A percentile compares a stretch with the other conserved stretches of the same genome.
These are phyloP conservation scores for Penicillium expansum DNA, from an alignment of 2,329 filamentous ascomycete genomes.

Conservation along the genomic window DNA sequence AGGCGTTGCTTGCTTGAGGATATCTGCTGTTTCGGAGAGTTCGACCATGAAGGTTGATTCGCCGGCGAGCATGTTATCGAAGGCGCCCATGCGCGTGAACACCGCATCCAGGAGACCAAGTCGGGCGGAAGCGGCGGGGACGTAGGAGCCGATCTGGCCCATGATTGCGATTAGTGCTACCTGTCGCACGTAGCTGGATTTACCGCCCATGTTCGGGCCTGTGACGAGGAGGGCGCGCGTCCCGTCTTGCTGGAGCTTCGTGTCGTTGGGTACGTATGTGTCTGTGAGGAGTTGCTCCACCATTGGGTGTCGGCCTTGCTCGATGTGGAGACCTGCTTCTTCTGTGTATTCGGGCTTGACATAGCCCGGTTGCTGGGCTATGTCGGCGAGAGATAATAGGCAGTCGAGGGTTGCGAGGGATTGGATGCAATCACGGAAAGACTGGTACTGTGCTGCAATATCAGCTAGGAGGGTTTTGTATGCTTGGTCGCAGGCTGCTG, in stretches of 20 bases:
- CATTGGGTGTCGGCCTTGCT: slow-evolving; percentile 84
- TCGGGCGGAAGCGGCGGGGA: slow-evolving; percentile 71
- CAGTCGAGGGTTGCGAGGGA: slow-evolving; percentile 86
- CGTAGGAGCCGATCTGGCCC: slow-evolving; percentile 90
- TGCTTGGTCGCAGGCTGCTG: slow-evolving; percentile 83
- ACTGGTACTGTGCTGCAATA: slow-evolving; percentile 81
- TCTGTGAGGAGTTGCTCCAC: slow-evolving; percentile 85
- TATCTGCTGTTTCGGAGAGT: slow-evolving; percentile 84
- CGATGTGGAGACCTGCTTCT: slow-evolving; percentile 66
- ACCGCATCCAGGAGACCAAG: slow-evolving; percentile 88
- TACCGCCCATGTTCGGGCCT: slow-evolving; percentile 98
- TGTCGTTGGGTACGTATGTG: slow-evolving; percentile 87
- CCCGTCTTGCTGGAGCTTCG: slow-evolving; percentile 63
- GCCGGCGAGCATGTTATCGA: slow-evolving; percentile 91
- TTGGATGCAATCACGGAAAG: slow-evolving; percentile 82
- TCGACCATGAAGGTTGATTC: slow-evolving; percentile 99
- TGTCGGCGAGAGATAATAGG: slow-evolving; percentile 77
- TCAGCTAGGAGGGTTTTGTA: slow-evolving; percentile 69
- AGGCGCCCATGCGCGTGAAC: slow-evolving; percentile 92
- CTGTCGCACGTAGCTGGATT: slow-evolving; percentile 94
- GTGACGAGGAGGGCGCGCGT: slow-evolving; percentile 82
- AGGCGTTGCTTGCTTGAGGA: slow-evolving; percentile 82
- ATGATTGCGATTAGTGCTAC: slow-evolving; percentile 90
- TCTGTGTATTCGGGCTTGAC: slow-evolving; percentile 69
- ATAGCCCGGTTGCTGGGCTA: slow-evolving; percentile 86